Conservation (phyloP, 495 filamentous ascomycete genomes). For the Penicillium canescens region DNA sequence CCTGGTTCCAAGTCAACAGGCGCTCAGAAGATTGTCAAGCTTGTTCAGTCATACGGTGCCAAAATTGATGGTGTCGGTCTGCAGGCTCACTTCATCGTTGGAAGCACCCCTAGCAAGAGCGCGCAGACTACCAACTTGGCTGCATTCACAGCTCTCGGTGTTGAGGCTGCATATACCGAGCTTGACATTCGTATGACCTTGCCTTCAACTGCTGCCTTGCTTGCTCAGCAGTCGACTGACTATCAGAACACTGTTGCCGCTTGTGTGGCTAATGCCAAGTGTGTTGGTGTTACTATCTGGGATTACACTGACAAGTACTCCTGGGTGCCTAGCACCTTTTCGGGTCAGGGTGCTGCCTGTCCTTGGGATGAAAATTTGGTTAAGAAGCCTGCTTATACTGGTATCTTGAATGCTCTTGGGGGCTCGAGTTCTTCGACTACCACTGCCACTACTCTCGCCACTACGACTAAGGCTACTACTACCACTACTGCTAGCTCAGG, state of each 20-base stretch:
- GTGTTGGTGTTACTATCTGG: conserved; percentile 72
- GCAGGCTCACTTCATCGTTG: conserved; percentile 62
- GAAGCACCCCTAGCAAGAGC: conserved; percentile 47
- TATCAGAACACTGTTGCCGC: conserved; percentile 59
- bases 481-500: conserved; percentile 27
- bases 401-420: conserved; percentile 34
- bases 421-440: conserved; percentile 27
- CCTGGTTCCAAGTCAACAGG: conserved; percentile 48
- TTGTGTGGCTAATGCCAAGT: conserved; percentile 56
- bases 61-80: conserved; percentile 67
- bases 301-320: conserved; percentile 61
- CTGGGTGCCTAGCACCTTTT: conserved; percentile 60
- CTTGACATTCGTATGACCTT: conserved; percentile 57
- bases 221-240: conserved; percentile 56
- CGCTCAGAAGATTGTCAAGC: conserved; percentile 51
- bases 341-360: conserved; percentile 49
- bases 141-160: conserved; percentile 48
- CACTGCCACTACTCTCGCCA: conserved; percentile 21
- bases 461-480: conserved; percentile 21
- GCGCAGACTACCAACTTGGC: conserved; percentile 50
- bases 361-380: conserved; percentile 55
- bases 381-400: conserved; percentile 59
- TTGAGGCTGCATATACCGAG: conserved; percentile 64
- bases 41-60: conserved; percentile 50
- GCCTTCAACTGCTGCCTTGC: conserved; percentile 46